A percentile compares a stretch with the other conserved stretches of the same genome.
Evolutionary conservation across 305 asterid genomes (phyloP).

Genomic region (Fraxinus sp.): DNA sequence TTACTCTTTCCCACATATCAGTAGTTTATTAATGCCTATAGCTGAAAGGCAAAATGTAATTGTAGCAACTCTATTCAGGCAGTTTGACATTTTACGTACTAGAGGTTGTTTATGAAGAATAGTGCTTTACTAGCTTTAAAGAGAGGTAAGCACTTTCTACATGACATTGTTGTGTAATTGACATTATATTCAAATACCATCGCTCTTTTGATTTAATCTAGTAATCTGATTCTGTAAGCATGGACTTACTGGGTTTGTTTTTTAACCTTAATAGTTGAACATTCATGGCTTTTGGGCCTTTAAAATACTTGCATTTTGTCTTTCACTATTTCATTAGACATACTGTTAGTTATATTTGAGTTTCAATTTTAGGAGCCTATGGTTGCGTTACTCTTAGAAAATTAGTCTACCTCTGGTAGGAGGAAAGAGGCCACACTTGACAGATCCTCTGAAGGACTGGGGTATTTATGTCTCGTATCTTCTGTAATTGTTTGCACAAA

Average conservation of each 20-base stretch:
- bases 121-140: background rate
- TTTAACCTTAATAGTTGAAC: background rate
- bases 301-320: background rate
- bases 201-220: background rate
- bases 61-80: background rate
- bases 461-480: background rate
- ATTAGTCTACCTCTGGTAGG: background rate
- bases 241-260: background rate
- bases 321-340: background rate
- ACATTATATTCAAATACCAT: background rate
- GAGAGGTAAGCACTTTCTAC: background rate
- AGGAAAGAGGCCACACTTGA: background rate
- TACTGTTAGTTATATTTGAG: background rate
- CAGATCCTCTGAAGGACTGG: background rate
- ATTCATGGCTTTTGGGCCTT: background rate
- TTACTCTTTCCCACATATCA: background rate
- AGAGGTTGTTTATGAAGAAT: background rate
- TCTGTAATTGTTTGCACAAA: background rate
- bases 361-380: background rate
- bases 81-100: background rate
- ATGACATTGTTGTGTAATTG: background rate
- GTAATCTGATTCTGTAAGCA: background rate
- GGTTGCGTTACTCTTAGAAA: background rate
- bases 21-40: background rate
- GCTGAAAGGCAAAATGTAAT: background rate